Conservation (phyloP, 345 rosid species). For the Trapa bicornis region DNA sequence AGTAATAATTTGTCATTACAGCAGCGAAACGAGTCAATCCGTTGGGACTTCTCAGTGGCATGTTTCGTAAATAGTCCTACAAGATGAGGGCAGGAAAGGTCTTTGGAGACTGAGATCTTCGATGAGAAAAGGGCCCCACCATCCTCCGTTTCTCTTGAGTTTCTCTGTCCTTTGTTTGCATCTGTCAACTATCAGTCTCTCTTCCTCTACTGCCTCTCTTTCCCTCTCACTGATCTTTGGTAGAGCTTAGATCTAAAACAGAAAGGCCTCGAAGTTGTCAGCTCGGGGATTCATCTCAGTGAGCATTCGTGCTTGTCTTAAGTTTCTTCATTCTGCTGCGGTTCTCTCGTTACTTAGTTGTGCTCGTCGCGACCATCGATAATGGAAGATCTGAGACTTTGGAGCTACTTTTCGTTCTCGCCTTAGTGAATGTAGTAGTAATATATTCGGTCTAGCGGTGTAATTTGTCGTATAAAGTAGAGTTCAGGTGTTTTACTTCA, state of each 20-base stretch:
- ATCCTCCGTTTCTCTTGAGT: neutral
- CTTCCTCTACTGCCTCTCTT: neutral
- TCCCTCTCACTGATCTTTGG: neutral
- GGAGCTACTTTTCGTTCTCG: too few species aligned
- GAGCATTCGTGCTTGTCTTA: neutral
- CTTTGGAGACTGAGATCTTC: neutral
- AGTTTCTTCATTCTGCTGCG: neutral
- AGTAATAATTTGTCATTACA: too few species aligned
- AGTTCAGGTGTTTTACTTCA: neutral
- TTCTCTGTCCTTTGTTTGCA: too few species aligned
- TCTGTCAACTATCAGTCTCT: too few species aligned
- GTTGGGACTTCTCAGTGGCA: neutral
- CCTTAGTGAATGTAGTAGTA: too few species aligned
- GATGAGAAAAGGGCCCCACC: constrained; percentile 3
- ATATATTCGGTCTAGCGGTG: too few species aligned
- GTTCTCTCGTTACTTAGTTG: too few species aligned
- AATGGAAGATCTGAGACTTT: neutral
- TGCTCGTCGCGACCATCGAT: too few species aligned
- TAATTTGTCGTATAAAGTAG: neutral
- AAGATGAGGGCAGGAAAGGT: too few species aligned
- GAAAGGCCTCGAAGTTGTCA: constrained; percentile 6
- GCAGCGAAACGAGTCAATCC: neutral
- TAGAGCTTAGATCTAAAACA: constrained; percentile 31
- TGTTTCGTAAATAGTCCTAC: too few species aligned
- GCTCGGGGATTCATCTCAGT: constrained; percentile 2